Evolutionary conservation across 768 basidiomycete genomes (phyloP), one percentile per base, ranked within the genome.

Genomic region (Xerocomellus dryophilus): DNA sequence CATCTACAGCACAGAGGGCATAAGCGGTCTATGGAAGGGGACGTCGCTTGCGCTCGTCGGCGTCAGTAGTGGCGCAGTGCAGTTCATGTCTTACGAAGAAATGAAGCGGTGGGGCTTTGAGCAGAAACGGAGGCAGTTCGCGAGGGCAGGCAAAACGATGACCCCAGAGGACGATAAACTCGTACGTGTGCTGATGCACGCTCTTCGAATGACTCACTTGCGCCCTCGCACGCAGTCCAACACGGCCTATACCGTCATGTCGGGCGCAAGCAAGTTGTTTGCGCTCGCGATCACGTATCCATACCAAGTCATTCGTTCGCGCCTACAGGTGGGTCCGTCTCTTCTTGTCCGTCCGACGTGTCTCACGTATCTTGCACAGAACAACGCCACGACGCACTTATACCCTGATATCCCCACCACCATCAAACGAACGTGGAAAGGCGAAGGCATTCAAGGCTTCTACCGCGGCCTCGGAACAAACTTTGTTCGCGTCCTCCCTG

Each of bases 401-500:
- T 95, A 94, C 76, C 90, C 91, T 9, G 84, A 86, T 51, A 96
- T 98, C 56, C 85, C 86, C 7, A 77, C 83, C 29, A 90, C 89
- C 31, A 84, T 97, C 63, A 76, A 75, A 48, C 83, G 84, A 42
- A 96, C 94, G 2, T 98, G 86, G 83, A 67, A 74, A 32, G 76
- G 85, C 53, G 95, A 97, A 68, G 90, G 95, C 11, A 39, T 87
- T 15, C 73, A 76, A 43, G 96, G 93, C 1, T 98, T 98, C 69
- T 99, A 98, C 72, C 89, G 95, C 45, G 97, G 97, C 1, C 79
- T 99, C 8, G 95, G 86, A 2, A 95, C 93, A 25, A 98, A 98
- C 66, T 80, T 97, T 23, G 84, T 99, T 12, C 83, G 97, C 14
- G 95, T 99, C 45, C 79, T 98, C 15, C 97, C 97, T 0, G 97